These are phyloP conservation scores for Rosa rugosa DNA, from an alignment of 306 rosid genomes.

Conservation along the genomic window DNA sequence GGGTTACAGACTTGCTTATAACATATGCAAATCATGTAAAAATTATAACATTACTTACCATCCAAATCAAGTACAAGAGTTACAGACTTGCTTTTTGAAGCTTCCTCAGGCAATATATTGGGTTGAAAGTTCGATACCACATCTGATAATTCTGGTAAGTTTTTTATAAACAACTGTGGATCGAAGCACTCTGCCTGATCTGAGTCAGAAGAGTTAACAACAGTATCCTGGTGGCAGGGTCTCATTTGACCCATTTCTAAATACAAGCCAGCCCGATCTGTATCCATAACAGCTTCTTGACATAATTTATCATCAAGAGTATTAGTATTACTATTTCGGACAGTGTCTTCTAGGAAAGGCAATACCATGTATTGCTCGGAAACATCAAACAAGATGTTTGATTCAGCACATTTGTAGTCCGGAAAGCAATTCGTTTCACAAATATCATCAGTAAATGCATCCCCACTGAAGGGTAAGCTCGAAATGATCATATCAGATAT, in stretches of 20 bases:
- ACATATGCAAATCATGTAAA: too few relatives aligned
- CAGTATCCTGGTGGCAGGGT: conserved; percentile 60
- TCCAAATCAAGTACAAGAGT: conserved; percentile 96
- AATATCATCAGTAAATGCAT: conserved; percentile 48
- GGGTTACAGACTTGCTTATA: too few relatives aligned
- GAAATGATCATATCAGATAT: conserved; percentile 93
- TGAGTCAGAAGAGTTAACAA: conserved; percentile 50
- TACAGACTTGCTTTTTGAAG: conserved; percentile 57
- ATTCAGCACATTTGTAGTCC: conserved; percentile 54
- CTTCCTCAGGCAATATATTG: conserved; percentile 48
- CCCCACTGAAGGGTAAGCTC: conserved; percentile 63
- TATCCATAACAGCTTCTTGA: conserved; percentile 52
- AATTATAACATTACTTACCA: conserved; percentile 48
- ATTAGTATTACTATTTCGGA: conserved; percentile 42
- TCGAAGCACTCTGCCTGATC: conserved; percentile 80
- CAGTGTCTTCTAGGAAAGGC: conserved; percentile 78
- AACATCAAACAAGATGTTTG: conserved; percentile 53
- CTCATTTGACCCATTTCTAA: conserved; percentile 71
- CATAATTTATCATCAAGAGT: conserved; percentile 40
- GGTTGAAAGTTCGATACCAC: conserved; percentile 62
- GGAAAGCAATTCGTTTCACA: conserved; percentile 48
- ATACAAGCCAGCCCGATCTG: conserved; percentile 59
- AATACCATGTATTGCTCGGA: conserved; percentile 74
- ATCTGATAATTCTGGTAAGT: conserved; percentile 81
- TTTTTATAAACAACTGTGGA: conserved; percentile 82